Evolutionary conservation across 805 yeast genomes (phyloP).

Genomic region (Candida berthetii): DNA sequence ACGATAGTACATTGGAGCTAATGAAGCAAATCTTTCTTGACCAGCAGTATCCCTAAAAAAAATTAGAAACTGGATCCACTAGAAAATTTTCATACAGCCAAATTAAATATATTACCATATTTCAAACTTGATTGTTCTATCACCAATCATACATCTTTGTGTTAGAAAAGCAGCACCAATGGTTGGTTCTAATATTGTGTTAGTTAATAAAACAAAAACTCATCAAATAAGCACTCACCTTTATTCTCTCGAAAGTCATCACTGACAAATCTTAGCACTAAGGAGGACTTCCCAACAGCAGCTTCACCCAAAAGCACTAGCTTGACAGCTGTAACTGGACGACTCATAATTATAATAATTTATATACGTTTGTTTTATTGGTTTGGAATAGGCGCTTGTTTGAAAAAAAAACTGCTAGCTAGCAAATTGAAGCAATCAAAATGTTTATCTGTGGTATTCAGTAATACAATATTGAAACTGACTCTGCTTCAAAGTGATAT

Average conservation of each 20-base stretch:
- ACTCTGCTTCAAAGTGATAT: too few species aligned
- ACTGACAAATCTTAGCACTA: constrained; percentile 87
- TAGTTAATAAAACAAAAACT: neutral
- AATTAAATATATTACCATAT: constrained; percentile 71
- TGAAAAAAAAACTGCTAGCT: too few species aligned
- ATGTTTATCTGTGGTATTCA: too few species aligned
- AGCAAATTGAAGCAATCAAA: too few species aligned
- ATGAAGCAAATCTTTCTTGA: constrained; percentile 91
- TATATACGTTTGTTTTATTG: too few species aligned
- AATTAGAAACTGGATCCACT: neutral
- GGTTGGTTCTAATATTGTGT: constrained; percentile 61
- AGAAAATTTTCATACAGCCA: neutral
- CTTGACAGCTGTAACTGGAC: constrained; percentile 70
- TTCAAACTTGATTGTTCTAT: constrained; percentile 83
- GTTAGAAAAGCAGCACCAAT: constrained; percentile 97
- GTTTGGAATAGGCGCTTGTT: too few species aligned
- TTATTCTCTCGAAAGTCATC: constrained; percentile 96
- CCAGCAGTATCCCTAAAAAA: constrained; percentile 80
- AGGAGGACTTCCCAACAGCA: constrained; percentile 94
- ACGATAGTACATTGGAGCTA: constrained; percentile 96
- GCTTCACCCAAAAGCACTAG: constrained; percentile 94
- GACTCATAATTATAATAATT: constrained; percentile 13
- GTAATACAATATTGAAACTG: too few species aligned
- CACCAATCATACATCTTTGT: constrained; percentile 85
- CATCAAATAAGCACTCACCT: constrained; percentile 18